Base-by-base conservation (phyloP, 345 rosid genomes). In the Streptanthus diversifolius region DNA sequence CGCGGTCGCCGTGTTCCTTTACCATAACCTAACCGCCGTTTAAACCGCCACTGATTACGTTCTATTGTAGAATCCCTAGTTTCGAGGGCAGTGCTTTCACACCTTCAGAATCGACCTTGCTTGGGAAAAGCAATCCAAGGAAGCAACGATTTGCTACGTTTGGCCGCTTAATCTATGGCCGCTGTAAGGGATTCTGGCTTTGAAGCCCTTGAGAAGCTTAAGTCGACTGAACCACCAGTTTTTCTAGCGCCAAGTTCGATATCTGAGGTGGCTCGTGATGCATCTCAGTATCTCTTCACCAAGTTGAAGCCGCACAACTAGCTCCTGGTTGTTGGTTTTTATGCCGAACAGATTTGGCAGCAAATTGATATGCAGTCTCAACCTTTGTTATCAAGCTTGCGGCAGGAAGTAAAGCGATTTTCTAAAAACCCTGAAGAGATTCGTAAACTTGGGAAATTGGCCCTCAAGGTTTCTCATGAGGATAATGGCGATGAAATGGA, bases 301-400 rank as follows among this genome's bases (percentile, higher is more conserved):
- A 80, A 71, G 60, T 74, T 95, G 57, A 87, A 80, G 57, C 82
- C 88, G 11, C 66, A 77, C 71, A 54, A 45, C 45, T 86, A 81
- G 61, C 86, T 95, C 9, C 75, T 90, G 45, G 74, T 83, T 11
- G 90, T 90, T 10, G 98, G 98, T 1, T 95, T 86, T 65, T 96
- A 95, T 43, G 82, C 88, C 2, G 98, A 91, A 81, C 99, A 95
- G 84, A 88, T 95, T 77, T 91, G 97, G 98, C 98, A 86, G 85
- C 99, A 95, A 63, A 88, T 90, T 43, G 99, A 95, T 75, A 75
- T 91, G 63, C 90, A 82, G 24, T 82, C 96, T 14, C 89, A 82
- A 75, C 90, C 90, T 8, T 63, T 89, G 53, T 11, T 89, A 40
- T 82, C 88, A 7, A 67, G 32, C 32, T 73, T 91, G 65, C 83